These are phyloP conservation scores for Globisporangium spinosum DNA, from an alignment of 352 stramenopile genomes.

Conservation along the genomic window DNA sequence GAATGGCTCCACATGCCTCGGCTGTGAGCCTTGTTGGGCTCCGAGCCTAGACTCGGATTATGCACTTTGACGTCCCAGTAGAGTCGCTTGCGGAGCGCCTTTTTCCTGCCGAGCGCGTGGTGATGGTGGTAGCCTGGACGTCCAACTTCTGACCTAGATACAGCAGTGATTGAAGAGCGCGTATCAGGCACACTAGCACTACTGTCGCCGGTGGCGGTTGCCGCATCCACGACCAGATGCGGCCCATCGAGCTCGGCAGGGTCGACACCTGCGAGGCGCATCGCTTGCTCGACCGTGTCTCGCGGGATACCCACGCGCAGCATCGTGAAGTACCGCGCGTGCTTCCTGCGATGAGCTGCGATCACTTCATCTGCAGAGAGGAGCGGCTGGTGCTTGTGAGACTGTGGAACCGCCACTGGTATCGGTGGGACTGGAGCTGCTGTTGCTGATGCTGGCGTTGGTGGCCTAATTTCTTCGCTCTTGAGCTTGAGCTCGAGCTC, in stretches of 20 bases:
- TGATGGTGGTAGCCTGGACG: not conserved
- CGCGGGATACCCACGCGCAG: conserved; percentile 41
- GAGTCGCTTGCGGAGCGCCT: conserved; percentile 15
- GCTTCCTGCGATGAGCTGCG: conserved; percentile 33
- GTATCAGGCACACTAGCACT: not conserved
- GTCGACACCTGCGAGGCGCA: conserved; percentile 37
- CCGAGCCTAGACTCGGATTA: not conserved
- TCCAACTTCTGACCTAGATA: not conserved
- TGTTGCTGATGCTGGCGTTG: not conserved
- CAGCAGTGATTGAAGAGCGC: not conserved
- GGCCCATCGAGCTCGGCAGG: conserved; percentile 23
- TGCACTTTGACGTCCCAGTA: conserved; percentile 16
- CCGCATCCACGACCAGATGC: conserved; percentile 7
- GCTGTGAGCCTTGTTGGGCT: conserved; percentile 4
- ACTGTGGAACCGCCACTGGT: not conserved
- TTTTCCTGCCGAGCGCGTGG: conserved; percentile 8
- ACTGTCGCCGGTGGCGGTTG: not conserved
- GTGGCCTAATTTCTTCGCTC: not conserved
- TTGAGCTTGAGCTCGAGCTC: not conserved
- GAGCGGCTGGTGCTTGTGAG: not conserved
- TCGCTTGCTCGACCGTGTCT: conserved; percentile 47
- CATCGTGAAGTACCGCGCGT: conserved; percentile 52
- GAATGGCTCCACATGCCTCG: conserved; percentile 40
- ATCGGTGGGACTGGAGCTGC: not conserved
- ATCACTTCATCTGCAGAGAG: conserved; percentile 26